phyloP scores from a whole-genome alignment of 139 green algal genomes.

The Chlamydomonas incerta region DNA sequence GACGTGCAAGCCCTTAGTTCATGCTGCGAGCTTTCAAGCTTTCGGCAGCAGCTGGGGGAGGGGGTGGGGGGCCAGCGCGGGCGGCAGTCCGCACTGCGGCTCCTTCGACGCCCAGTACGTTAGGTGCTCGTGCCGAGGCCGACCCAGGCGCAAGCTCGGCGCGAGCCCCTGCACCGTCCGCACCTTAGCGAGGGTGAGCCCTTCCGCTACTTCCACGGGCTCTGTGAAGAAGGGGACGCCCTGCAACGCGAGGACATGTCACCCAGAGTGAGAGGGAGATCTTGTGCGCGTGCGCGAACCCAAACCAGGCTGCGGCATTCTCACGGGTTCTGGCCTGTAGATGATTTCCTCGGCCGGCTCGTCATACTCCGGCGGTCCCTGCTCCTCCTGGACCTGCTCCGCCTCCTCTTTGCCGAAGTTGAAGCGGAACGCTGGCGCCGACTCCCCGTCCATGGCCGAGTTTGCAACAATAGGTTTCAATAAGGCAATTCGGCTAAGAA shows the following conservation, averaged over 20 bases:
- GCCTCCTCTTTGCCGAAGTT: conserved; percentile 34
- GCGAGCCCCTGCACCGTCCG: too few relatives aligned
- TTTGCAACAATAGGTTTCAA: too few relatives aligned
- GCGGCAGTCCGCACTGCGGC: too few relatives aligned
- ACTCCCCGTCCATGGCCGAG: not conserved
- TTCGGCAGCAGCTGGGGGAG: too few relatives aligned
- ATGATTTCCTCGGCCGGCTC: conserved; percentile 19
- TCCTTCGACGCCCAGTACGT: too few relatives aligned
- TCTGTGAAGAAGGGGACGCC: conserved; percentile 21
- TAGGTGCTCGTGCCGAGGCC: too few relatives aligned
- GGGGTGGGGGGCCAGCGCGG: too few relatives aligned
- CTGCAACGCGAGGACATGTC: not conserved
- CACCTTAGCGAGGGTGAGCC: conserved; percentile 9
- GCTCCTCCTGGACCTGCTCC: not conserved
- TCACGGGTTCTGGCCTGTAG: not conserved
- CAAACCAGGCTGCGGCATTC: not conserved
- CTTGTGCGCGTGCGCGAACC: too few relatives aligned
- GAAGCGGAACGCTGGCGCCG: not conserved
- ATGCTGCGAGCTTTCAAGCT: too few relatives aligned
- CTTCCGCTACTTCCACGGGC: not conserved
- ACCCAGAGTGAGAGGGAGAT: not conserved
- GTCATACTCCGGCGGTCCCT: not conserved
- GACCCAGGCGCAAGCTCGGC: too few relatives aligned
- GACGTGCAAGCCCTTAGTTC: too few relatives aligned
- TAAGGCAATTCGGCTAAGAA: too few relatives aligned